Base-by-base conservation (phyloP, 768 basidiomycete genomes). In the Termitomyces bulborhizus region DNA sequence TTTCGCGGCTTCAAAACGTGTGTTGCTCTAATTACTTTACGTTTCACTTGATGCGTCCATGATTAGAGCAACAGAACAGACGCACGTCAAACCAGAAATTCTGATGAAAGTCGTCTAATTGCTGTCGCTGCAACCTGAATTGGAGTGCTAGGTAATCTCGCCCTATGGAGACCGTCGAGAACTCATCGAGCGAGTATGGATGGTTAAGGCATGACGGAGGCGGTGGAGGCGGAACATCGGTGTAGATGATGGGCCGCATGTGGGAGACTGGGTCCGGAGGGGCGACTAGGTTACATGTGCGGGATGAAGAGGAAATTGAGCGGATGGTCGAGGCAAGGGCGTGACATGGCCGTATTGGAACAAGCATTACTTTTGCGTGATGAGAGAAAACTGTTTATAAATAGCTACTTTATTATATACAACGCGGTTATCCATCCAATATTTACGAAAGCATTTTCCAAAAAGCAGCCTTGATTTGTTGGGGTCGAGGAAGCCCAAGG, bases 181-280 rank as follows among this genome's bases (percentile, higher is more conserved):
- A 93, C 66, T 93, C 90, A 55, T 73, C 67, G 54, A 91, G 81
- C 13, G 90, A 91, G 71, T 92, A 93, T 3, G 90, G 90, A 66
- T 91, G 88, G 48, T 69, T 65, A 40, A 74, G 66, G 45, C 68
- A 68, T 16, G 69, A 64, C 31, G 69, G 67, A 15, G 74, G 59
- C 2, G 67, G 61, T 3, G 73, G 68, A 16, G 72, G 63, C 9
- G 74, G 73, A 9, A 72, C 72, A 62, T 85, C 80, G 62, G 85
- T 83, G 71, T 93, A 92, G 42, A 92, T 73, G 54, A 90, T 76
- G 3, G 90, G 88, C 2, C 91, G 83, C 57, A 93, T 74, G 72
- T 93, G 82, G 9, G 90, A 91, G 48, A 89, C 64, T 8, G 88
- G 85, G 65, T 93, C 81, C 31, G 88, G 85, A 21, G 88, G 88